Evolutionary conservation across 331 rosid species (phyloP), one percentile per base, ranked within the genome.

Genomic region (Quercus tomentella): DNA sequence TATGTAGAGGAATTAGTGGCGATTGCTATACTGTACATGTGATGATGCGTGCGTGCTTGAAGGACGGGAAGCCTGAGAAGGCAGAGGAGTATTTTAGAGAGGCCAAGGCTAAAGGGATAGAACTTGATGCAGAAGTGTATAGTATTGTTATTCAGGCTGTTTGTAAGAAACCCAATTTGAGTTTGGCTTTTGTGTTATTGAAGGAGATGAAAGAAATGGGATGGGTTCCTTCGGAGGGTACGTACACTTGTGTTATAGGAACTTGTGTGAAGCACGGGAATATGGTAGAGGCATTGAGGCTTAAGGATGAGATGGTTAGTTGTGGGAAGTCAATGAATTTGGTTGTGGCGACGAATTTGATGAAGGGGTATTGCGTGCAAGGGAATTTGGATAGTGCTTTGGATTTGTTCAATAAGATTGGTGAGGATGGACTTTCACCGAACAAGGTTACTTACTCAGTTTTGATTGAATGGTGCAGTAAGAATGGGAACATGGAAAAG

Each of bases 281-380:
- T 81, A 6, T 94, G 86, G 73, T 28, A 17, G 90, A 81, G 68
- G 98, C 93, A 21, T 20, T 86, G 79, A 79, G 83, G 82, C 72
- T 91, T 33, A 94, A 79, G 85, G 93, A 90, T 83, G 94, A 91
- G 78, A 94, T 94, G 98, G 75, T 86, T 49, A 77, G 76, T 58
- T 82, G 85, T 23, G 87, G 96, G 66, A 51, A 75, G 20, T 84
- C 88, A 3, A 45, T 89, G 77, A 85, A 87, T 82, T 76, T 82
- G 84, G 26, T 35, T 75, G 88, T 82, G 81, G 93, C 84, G 4
- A 87, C 88, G 7, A 84, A 81, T 68, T 94, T 94, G 87, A 80
- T 92, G 86, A 88, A 86, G 79, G 97, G 94, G 56, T 66, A 80
- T 77, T 90, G 91, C 72, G 71, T 49, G 87, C 81, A 56, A 77